Base-by-base conservation (phyloP, 2,329 filamentous ascomycete species). In the Cryphonectria radicalis region DNA sequence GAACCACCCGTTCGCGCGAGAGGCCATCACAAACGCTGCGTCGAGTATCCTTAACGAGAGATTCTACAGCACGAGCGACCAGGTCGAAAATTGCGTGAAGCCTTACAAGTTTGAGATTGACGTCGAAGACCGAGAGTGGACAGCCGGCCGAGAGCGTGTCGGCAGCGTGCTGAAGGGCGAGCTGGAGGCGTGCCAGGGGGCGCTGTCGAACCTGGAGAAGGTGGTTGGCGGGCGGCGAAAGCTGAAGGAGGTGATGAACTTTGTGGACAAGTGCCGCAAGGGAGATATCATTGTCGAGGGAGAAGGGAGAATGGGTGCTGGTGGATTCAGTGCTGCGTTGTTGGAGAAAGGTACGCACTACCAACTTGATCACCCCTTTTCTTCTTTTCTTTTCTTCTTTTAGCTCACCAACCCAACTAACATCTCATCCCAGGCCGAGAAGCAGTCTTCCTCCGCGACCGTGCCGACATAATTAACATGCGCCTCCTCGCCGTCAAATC, bases 41-140 rank as follows among this genome's bases (percentile, higher is more conserved):
- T 92, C 93, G 0, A 92, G 90, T 37, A 98, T 99, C 68, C 84
- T 99, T 17, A 96, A 96, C 75, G 96, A 99, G 77, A 88, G 95
- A 19, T 97, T 97, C 74, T 98, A 98, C 82, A 96, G 95, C 81
- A 99, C 97, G 0, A 96, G 93, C 74, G 97, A 99, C 77, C 96
- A 98, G 82, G 93, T 99, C 0, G 96, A 99, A 81, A 98, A 98
- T 79, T 99, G 95, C 79, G 97, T 99, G 82, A 99, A 99, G 81
- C 96, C 97, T 0, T 99, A 95, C 85, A 99, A 99, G 80, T 98
- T 95, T 76, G 94, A 98, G 74, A 97, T 99, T 71, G 96, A 99
- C 76, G 91, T 99, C 62, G 94, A 97, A 77, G 93, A 95, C 55
- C 86, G 90, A 10, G 97, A 99, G 80, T 99, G 96, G 96, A 81